A percentile compares a stretch with the other conserved stretches of the same genome.
Evolutionary conservation across 1,284 basidiomycete genomes (phyloP).

Genomic region (Microbotryum violaceum): DNA sequence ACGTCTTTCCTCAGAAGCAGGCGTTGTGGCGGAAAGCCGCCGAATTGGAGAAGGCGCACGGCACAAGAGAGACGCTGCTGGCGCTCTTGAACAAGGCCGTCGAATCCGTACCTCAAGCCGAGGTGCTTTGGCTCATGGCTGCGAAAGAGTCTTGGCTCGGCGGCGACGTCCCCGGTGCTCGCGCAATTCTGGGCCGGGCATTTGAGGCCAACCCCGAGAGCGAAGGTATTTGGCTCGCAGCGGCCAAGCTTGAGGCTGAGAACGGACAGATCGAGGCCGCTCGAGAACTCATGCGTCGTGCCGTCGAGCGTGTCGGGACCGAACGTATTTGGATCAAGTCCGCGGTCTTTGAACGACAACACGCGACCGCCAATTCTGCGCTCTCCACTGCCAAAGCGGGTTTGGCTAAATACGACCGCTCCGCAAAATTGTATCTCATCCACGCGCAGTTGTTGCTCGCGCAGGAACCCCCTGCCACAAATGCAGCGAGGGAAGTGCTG

Average conservation of each 20-base stretch:
- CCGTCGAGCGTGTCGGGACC: constrained; percentile 80
- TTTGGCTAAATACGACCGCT: constrained; percentile 70
- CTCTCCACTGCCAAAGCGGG: constrained; percentile 67
- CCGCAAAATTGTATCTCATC: constrained; percentile 91
- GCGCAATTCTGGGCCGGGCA: constrained; percentile 76
- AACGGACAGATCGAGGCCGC: constrained; percentile 83
- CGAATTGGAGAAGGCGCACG: constrained; percentile 82
- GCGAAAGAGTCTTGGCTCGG: constrained; percentile 91
- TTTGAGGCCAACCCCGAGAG: constrained; percentile 94
- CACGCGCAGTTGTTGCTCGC: constrained; percentile 70
- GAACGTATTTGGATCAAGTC: constrained; percentile 98
- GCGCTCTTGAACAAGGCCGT: constrained; percentile 75
- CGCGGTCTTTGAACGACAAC: constrained; percentile 85
- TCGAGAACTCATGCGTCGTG: constrained; percentile 73
- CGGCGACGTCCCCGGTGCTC: constrained; percentile 77
- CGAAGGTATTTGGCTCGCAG: constrained; percentile 94
- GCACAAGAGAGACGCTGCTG: constrained; percentile 74
- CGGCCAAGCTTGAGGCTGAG: constrained; percentile 91
- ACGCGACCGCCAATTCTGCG: constrained; percentile 65
- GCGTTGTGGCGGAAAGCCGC: constrained; percentile 83
- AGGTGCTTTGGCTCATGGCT: constrained; percentile 93
- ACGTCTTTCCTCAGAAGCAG: constrained; percentile 78
- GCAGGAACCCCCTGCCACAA: constrained; percentile 6
- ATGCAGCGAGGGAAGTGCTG: constrained; percentile 62
- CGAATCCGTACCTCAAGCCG: constrained; percentile 82